Percentiles rank a stretch among this genome's conserved stretches.
Conservation (phyloP, 2,329 filamentous ascomycete genomes). For the Thelonectria blattea region DNA sequence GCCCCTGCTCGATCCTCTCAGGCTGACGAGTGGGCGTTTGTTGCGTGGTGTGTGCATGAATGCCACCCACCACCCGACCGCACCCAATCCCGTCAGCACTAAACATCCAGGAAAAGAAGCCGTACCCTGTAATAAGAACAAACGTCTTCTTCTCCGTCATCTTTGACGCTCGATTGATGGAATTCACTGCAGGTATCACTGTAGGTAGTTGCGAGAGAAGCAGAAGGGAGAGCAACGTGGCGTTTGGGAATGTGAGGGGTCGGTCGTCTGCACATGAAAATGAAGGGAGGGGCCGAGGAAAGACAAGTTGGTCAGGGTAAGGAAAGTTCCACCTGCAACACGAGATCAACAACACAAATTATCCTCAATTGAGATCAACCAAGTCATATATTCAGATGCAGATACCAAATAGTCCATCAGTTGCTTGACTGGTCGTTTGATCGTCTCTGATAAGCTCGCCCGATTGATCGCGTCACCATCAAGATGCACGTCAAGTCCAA, state of each 20-base stretch:
- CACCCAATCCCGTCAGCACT: neutral
- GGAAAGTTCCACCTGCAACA: neutral
- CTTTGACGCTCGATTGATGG: too few species aligned
- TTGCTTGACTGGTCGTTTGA: too few species aligned
- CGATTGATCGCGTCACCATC: too few species aligned
- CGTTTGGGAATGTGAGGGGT: neutral
- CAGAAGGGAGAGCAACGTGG: neutral
- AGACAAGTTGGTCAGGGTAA: too few species aligned
- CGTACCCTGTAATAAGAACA: constrained; percentile 59
- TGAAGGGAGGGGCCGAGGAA: neutral
- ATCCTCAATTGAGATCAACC: neutral
- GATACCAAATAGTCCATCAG: too few species aligned
- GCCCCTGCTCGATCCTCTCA: neutral
- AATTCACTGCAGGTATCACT: neutral
- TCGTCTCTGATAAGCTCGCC: too few species aligned
- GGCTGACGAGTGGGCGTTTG: neutral
- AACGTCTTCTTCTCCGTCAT: constrained; percentile 44
- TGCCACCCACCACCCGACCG: too few species aligned
- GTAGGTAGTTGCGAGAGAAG: neutral
- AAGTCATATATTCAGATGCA: neutral
- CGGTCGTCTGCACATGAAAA: neutral
- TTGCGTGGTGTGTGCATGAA: neutral
- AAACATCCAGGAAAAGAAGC: neutral
- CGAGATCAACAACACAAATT: neutral
- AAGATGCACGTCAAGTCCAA: too few species aligned